phyloP scores from a whole-genome alignment of 345 rosid species.

The Capsella bursapastoris region DNA sequence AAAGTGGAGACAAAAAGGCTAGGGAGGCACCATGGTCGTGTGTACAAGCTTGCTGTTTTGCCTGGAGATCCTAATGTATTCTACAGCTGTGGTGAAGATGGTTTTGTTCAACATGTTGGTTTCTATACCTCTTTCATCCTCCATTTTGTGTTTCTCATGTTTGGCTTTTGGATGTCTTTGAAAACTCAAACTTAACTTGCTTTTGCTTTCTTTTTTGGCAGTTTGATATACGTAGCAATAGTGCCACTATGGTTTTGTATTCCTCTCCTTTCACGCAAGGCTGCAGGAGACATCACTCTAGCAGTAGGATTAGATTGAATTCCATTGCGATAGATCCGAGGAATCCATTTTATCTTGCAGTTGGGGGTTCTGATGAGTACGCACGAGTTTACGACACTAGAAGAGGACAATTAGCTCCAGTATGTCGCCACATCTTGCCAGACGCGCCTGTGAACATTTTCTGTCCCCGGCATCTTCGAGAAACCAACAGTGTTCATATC shows the following conservation, averaged over 20 bases:
- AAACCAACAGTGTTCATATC: slow-evolving; percentile 49
- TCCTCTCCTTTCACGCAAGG: slow-evolving; percentile 51
- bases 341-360: slow-evolving; percentile 57
- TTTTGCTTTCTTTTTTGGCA: slow-evolving; percentile 38
- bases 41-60: slow-evolving; percentile 62
- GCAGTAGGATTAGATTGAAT: slow-evolving; percentile 51
- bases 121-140: slow-evolving; percentile 23
- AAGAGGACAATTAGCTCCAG: slow-evolving; percentile 51
- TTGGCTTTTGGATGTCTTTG: slow-evolving; percentile 1
- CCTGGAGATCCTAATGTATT: slow-evolving; percentile 64
- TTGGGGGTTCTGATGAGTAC: slow-evolving; percentile 72
- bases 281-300: slow-evolving; percentile 50
- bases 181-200: slow-evolving; percentile 9
- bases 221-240: slow-evolving; percentile 63
- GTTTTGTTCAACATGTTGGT: slow-evolving; percentile 67
- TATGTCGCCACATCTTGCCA: slow-evolving; percentile 42
- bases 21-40: slow-evolving; percentile 59
- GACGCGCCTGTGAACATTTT: slow-evolving; percentile 55
- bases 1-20: slow-evolving; percentile 53
- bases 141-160: neutral
- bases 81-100: slow-evolving; percentile 73
- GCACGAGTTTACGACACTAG: slow-evolving; percentile 62
- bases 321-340: slow-evolving; percentile 61
- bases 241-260: slow-evolving; percentile 52
- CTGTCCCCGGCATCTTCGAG: slow-evolving; percentile 55